phyloP scores from a whole-genome alignment of 805 yeast genomes.

The Lachancea sp. region DNA sequence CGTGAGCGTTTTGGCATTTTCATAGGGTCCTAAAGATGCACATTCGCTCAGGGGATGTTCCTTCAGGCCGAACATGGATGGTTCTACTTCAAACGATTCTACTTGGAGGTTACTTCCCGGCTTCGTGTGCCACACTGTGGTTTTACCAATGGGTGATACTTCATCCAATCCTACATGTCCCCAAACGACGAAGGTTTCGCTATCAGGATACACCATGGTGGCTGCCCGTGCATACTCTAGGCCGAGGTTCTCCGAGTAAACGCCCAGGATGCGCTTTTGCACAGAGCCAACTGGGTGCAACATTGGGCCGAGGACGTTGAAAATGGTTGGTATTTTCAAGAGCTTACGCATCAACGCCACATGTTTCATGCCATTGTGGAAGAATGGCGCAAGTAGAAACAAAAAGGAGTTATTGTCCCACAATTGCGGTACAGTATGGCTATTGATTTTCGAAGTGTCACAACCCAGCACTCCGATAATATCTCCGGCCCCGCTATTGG shows the following conservation, averaged over 20 bases:
- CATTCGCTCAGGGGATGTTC: conserved; percentile 66
- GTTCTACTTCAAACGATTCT: conserved; percentile 45
- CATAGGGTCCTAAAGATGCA: conserved; percentile 77
- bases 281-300: conserved; percentile 80
- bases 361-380: conserved; percentile 84
- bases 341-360: conserved; percentile 73
- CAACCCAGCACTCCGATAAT: conserved; percentile 74
- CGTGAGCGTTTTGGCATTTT: conserved; percentile 60
- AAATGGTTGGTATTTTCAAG: conserved; percentile 86
- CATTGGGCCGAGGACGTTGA: conserved; percentile 90
- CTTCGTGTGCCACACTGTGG: conserved; percentile 68
- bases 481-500: conserved; percentile 92
- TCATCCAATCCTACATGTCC: conserved; percentile 92
- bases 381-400: conserved; percentile 88
- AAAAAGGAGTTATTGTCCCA: conserved; percentile 43
- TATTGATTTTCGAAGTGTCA: conserved; percentile 64
- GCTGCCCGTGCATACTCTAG: conserved; percentile 80
- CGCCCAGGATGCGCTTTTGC: conserved; percentile 81
- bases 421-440: conserved; percentile 51
- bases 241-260: conserved; percentile 73
- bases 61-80: conserved; percentile 74
- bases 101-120: conserved; percentile 23
- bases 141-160: conserved; percentile 80
- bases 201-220: conserved; percentile 40
- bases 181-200: conserved; percentile 79